These are phyloP conservation scores for Macrolepiota fuliginosa DNA, from an alignment of 768 basidiomycete genomes.

Conservation along the genomic window DNA sequence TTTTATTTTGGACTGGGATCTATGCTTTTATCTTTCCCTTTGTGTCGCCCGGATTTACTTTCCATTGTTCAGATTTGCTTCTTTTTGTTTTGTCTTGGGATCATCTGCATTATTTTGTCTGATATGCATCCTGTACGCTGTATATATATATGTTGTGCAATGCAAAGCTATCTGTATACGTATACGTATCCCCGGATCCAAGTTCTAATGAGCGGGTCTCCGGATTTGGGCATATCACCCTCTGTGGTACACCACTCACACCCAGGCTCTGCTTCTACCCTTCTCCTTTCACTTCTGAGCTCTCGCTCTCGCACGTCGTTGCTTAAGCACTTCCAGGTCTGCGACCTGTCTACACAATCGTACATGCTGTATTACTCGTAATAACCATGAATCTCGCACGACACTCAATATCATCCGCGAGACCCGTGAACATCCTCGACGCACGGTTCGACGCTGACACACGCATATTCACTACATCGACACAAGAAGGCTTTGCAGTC, in stretches of 20 bases:
- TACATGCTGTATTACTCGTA: background rate
- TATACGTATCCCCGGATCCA: background rate
- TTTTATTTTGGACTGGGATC: background rate
- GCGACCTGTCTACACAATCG: background rate
- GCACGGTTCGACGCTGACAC: conserved; percentile 79
- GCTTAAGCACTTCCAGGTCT: background rate
- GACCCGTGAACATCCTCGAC: conserved; percentile 73
- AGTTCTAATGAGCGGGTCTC: conserved; percentile 1
- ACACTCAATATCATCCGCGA: conserved; percentile 76
- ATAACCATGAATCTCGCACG: conserved; percentile 79
- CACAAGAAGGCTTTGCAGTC: conserved; percentile 79
- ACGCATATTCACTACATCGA: conserved; percentile 76
- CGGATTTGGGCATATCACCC: conserved; percentile 8
- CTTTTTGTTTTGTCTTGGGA: conserved; percentile 10
- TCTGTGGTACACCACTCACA: background rate
- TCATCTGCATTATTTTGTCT: conserved; percentile 11
- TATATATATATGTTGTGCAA: conserved; percentile 8
- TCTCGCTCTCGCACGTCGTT: background rate
- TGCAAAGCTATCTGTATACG: conserved; percentile 1
- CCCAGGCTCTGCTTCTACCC: background rate
- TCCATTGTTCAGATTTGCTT: background rate
- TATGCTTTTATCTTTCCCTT: background rate
- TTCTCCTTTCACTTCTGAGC: conserved; percentile 8
- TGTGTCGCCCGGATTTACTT: background rate
- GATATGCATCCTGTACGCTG: conserved; percentile 14